phyloP scores from a whole-genome alignment of 768 basidiomycete genomes.

The Phylloporus sp. region DNA sequence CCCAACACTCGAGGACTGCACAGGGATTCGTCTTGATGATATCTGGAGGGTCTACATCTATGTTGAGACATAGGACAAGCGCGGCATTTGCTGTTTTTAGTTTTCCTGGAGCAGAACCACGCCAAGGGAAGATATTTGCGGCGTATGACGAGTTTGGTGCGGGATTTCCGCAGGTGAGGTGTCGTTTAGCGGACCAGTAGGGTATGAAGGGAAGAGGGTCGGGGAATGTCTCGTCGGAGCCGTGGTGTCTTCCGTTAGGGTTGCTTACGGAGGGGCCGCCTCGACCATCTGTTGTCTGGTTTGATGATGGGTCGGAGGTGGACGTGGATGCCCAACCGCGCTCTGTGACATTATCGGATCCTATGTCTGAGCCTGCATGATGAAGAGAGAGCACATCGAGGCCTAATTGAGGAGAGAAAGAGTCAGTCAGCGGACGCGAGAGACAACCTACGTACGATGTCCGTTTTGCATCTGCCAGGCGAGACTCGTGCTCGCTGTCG shows the following conservation, averaged over 20 bases:
- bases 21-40: constrained; percentile 96
- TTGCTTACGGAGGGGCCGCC: constrained; percentile 28
- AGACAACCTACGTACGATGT: constrained; percentile 19
- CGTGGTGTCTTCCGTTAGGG: constrained; percentile 34
- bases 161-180: constrained; percentile 86
- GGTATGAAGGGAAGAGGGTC: constrained; percentile 60
- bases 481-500: not conserved
- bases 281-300: constrained; percentile 31
- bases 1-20: constrained; percentile 94
- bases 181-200: constrained; percentile 85
- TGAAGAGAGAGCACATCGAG: constrained; percentile 13
- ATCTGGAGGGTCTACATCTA: constrained; percentile 97
- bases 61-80: constrained; percentile 89
- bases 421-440: not conserved
- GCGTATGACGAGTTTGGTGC: constrained; percentile 64
- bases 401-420: constrained; percentile 9
- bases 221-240: constrained; percentile 44
- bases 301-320: constrained; percentile 46
- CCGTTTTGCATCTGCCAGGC: constrained; percentile 29
- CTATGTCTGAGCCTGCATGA: constrained; percentile 29
- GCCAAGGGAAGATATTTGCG: constrained; percentile 70
- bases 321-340: constrained; percentile 45
- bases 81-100: constrained; percentile 89
- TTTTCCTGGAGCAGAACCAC: constrained; percentile 72
- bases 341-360: constrained; percentile 53